Conservation (phyloP, 139 green algal species). For the Eudorina sp. region DNA sequence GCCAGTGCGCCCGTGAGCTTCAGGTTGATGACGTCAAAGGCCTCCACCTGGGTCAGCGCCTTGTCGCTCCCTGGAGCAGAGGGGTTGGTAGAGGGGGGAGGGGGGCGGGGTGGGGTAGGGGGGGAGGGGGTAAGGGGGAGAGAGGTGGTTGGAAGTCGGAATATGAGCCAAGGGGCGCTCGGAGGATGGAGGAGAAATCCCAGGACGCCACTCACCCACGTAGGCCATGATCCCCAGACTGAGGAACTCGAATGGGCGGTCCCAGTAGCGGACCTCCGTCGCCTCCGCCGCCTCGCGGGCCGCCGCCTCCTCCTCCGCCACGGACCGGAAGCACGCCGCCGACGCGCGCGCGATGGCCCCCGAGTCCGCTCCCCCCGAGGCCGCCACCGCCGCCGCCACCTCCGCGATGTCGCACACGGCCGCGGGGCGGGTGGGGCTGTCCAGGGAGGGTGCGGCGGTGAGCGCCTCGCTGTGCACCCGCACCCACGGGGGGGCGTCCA, state of each 20-base stretch:
- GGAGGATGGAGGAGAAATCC: neutral
- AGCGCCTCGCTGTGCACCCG: neutral
- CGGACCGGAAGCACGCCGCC: neutral
- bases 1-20: conserved; percentile 64
- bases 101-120: no score
- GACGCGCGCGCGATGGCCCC: neutral
- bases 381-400: neutral
- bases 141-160: no score
- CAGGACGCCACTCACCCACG: conserved; percentile 58
- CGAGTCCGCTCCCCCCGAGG: neutral
- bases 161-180: neutral
- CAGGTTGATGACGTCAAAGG: conserved; percentile 44
- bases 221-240: conserved; percentile 78
- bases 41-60: conserved; percentile 33
- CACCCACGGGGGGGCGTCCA: conserved; percentile 33
- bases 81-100: no score
- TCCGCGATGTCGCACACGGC: neutral
- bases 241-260: conserved; percentile 70
- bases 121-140: no score
- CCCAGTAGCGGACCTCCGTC: conserved; percentile 25
- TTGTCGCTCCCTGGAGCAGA: conserved; percentile 26
- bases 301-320: neutral
- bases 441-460: neutral
- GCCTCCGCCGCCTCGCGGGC: neutral
- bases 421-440: neutral